phyloP scores from a whole-genome alignment of 1,139 yeast species.

The Yamadazyma epiphylla region DNA sequence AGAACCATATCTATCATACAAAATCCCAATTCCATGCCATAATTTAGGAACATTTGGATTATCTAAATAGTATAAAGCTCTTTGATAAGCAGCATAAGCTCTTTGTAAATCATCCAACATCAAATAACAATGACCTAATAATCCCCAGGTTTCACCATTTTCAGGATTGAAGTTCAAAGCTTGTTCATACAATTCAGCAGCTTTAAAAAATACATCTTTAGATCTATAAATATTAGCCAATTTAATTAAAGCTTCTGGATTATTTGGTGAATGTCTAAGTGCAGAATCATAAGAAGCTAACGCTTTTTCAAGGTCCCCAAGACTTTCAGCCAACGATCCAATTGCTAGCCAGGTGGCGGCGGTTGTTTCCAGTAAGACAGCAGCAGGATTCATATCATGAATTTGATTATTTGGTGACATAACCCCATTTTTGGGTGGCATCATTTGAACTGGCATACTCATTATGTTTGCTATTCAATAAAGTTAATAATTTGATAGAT shows the following conservation, averaged over 20 bases:
- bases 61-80: constrained; percentile 85
- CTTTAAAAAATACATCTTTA: constrained; percentile 85
- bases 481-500: no score
- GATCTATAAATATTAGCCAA: constrained; percentile 87
- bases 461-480: no score
- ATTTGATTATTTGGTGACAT: constrained; percentile 6
- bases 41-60: constrained; percentile 94
- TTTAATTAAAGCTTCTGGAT: constrained; percentile 79
- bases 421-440: constrained; percentile 15
- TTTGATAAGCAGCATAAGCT: constrained; percentile 95
- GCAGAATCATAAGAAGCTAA: constrained; percentile 89
- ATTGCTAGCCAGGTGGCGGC: constrained; percentile 93
- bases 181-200: constrained; percentile 88
- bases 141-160: constrained; percentile 96
- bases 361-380: constrained; percentile 57
- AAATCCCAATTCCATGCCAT: constrained; percentile 98
- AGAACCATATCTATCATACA: constrained; percentile 93
- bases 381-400: constrained; percentile 13
- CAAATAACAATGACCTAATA: constrained; percentile 91
- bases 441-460: constrained; percentile 18
- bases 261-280: constrained; percentile 78
- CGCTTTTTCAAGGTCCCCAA: constrained; percentile 89
- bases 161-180: constrained; percentile 80
- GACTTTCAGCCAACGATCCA: constrained; percentile 84
- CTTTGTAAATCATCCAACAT: constrained; percentile 95